phyloP scores from a whole-genome alignment of 1,284 basidiomycete genomes.

The Fereydounia khargensis region DNA sequence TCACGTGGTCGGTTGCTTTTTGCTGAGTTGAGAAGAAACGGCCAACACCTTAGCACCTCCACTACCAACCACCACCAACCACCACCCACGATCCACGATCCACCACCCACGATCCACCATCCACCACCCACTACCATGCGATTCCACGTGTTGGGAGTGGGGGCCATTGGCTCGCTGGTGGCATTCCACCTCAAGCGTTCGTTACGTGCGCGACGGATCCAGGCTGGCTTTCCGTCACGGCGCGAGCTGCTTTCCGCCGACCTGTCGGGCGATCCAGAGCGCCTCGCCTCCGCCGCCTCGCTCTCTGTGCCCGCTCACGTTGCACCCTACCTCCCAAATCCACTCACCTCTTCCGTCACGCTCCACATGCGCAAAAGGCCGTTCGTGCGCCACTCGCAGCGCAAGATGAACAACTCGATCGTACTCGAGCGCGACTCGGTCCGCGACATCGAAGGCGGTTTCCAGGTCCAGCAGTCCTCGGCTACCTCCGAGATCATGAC shows the following conservation, averaged over 20 bases:
- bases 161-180: constrained; percentile 50
- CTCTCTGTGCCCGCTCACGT: constrained; percentile 34
- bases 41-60: no score
- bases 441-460: constrained; percentile 28
- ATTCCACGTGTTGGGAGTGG: constrained; percentile 54
- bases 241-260: constrained; percentile 21
- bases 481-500: constrained; percentile 20
- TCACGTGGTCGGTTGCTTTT: no score
- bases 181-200: constrained; percentile 49
- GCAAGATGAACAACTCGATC: constrained; percentile 15
- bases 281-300: constrained; percentile 27
- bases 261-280: no score
- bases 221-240: constrained; percentile 16
- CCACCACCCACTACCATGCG: constrained; percentile 27
- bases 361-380: constrained; percentile 33
- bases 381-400: constrained; percentile 12
- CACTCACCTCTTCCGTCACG: constrained; percentile 29
- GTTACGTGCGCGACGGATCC: constrained; percentile 23
- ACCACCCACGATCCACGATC: constrained; percentile 2
- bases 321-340: constrained; percentile 20
- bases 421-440: constrained; percentile 39
- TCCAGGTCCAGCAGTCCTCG: constrained; percentile 29
- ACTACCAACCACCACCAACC: no score
- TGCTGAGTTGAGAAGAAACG: no score
- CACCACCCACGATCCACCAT: not conserved